Conservation (phyloP, 2,329 filamentous ascomycete genomes). For the Apiospora rasikravindrae region DNA sequence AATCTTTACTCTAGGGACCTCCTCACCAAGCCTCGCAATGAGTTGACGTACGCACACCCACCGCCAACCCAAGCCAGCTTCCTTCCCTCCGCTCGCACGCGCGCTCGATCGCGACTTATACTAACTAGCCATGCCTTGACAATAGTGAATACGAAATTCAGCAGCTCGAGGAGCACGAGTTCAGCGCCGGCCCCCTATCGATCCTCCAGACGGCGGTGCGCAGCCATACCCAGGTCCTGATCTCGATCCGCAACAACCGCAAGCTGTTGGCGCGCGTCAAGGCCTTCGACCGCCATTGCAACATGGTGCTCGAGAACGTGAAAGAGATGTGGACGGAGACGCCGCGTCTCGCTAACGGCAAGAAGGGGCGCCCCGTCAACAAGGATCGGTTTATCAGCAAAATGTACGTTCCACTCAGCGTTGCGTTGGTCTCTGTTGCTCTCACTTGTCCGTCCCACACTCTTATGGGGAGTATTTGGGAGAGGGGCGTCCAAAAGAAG, state of each 20-base stretch:
- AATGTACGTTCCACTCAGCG: constrained; percentile 66
- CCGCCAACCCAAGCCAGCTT: constrained; percentile 25
- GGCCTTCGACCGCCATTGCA: constrained; percentile 98
- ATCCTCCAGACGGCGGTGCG: constrained; percentile 97
- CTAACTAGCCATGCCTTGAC: neutral
- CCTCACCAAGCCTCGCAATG: constrained; percentile 83
- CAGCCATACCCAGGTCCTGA: constrained; percentile 92
- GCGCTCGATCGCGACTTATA: constrained; percentile 46
- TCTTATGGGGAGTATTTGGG: neutral
- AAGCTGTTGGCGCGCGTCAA: constrained; percentile 97
- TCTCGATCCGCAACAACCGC: constrained; percentile 97
- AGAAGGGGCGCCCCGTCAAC: constrained; percentile 89
- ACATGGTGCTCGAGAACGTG: constrained; percentile 97
- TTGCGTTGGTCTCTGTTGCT: neutral
- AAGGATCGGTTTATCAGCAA: constrained; percentile 99
- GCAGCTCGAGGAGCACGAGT: constrained; percentile 75
- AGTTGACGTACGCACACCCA: constrained; percentile 79
- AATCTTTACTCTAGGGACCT: constrained; percentile 69
- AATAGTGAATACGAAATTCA: constrained; percentile 59
- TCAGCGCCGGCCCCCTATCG: constrained; percentile 81
- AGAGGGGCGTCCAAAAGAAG: neutral
- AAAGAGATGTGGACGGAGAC: constrained; percentile 99
- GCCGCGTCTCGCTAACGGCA: constrained; percentile 79
- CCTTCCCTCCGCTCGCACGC: constrained; percentile 28
- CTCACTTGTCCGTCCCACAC: neutral